Evolutionary conservation across 352 stramenopile genomes (phyloP).

Genomic region (Globisporangium camurandrum): DNA sequence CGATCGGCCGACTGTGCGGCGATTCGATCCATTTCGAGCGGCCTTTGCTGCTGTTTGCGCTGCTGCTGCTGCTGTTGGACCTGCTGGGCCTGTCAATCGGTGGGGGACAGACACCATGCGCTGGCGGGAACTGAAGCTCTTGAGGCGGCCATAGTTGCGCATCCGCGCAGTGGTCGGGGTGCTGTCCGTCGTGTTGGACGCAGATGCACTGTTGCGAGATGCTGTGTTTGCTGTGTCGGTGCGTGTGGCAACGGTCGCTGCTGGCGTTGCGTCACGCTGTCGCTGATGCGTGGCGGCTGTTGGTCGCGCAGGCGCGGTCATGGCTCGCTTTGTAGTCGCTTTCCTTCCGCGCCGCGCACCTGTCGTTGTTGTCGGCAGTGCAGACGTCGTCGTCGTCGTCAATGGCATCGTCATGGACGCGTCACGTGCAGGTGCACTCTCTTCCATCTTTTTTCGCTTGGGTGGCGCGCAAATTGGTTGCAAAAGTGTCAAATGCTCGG

Average conservation of each 20-base stretch:
- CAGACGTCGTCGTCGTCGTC: not conserved
- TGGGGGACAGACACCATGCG: not conserved
- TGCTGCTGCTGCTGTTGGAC: not conserved
- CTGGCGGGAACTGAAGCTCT: not conserved
- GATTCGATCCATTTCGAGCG: not conserved
- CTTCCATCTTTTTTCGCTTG: not conserved
- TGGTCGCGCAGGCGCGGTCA: not conserved
- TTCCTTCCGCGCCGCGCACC: not conserved
- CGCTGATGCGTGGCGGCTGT: too few species aligned
- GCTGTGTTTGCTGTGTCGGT: not conserved
- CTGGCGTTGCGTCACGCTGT: not conserved
- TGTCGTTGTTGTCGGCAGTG: not conserved
- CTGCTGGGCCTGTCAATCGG: not conserved
- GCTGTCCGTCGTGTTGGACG: too few species aligned
- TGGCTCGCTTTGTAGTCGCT: not conserved
- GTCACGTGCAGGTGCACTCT: not conserved
- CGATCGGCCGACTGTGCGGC: slow-evolving; percentile 1
- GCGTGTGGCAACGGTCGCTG: not conserved
- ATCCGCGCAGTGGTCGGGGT: not conserved
- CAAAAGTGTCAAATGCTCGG: too few species aligned
- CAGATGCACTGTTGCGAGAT: not conserved
- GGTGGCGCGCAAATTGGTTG: too few species aligned
- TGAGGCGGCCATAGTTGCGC: not conserved
- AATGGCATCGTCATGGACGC: not conserved
- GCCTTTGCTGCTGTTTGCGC: too few species aligned